Base-by-base conservation (phyloP, 2,329 filamentous ascomycete genomes). In the Alternaria alternata region DNA sequence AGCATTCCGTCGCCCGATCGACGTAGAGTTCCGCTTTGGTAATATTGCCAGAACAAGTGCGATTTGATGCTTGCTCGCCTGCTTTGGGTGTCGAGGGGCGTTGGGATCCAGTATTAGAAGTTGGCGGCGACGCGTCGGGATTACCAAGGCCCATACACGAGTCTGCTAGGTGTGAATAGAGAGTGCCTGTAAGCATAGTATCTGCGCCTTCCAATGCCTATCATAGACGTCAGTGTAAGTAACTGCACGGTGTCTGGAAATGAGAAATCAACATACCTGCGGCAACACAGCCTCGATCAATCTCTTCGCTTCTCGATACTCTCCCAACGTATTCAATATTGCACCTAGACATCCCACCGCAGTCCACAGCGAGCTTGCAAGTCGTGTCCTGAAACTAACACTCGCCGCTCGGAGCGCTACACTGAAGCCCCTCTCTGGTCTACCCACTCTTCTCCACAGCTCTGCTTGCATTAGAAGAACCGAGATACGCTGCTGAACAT, bases 111-210 rank as follows among this genome's bases (percentile, higher is more conserved):
- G 57, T 16, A 3, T 51, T 30, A 24, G 24, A 18, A 22, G 48
- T 20, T 20, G 24, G 41, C 22, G 30, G n/a, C 22, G 48, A 7
- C 7, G 20, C 8, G 28, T 64, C 61, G 68, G 81, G 72, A 36
- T 92, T 90, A 0, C 92, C 92, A 62, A 91, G 79, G 0, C 93
- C 93, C 82, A 96, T 91, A 68, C 89, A 87, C 0, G 91, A 89
- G 74, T 97, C 93, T 0, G 87, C 91, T 3, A 96, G 84, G 22
- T 87, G 78, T 1, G 86, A 86, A 75, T 94, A 94, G 18, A 93
- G 83, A 22, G 82, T 84, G 0, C 89, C 93, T 0, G 85, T 84
- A 14, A 92, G 81, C 47, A 82, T 82, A 1, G 84, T 81, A 47
- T 90, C 87, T 52, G 89, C 87, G 51, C 87, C 87, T 77, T 96